phyloP scores from a whole-genome alignment of 2,329 filamentous ascomycete genomes.

The Pseudogymnoascus sp. region DNA sequence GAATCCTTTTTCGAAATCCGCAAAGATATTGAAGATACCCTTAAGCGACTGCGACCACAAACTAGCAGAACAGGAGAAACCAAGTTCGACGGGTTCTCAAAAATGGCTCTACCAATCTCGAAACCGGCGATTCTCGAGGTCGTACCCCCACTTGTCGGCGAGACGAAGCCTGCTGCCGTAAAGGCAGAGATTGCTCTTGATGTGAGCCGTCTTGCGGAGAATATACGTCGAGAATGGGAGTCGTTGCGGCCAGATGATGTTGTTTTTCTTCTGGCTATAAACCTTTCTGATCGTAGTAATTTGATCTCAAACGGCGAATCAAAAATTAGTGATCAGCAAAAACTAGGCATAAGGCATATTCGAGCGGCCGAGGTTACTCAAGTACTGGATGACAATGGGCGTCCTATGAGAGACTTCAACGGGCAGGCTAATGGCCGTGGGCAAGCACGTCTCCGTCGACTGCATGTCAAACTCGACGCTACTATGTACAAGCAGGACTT shows the following conservation, averaged over 20 bases:
- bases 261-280: slow-evolving; percentile 75
- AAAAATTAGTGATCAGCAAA: slow-evolving; percentile 45
- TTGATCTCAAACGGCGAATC: slow-evolving; percentile 45
- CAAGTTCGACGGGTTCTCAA: slow-evolving; percentile 75
- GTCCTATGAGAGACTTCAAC: slow-evolving; percentile 56
- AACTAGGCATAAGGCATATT: slow-evolving; percentile 60
- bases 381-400: slow-evolving; percentile 77
- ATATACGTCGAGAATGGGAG: slow-evolving; percentile 82
- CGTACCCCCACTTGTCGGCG: slow-evolving; percentile 73
- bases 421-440: slow-evolving; percentile 56
- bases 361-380: slow-evolving; percentile 81
- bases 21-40: slow-evolving; percentile 76
- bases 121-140: slow-evolving; percentile 85
- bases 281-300: slow-evolving; percentile 47
- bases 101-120: slow-evolving; percentile 81
- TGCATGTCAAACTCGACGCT: slow-evolving; percentile 77
- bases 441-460: slow-evolving; percentile 54
- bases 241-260: slow-evolving; percentile 78
- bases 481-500: slow-evolving; percentile 71
- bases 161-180: slow-evolving; percentile 74
- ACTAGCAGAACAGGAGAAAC: slow-evolving; percentile 56
- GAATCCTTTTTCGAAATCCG: slow-evolving; percentile 92
- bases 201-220: slow-evolving; percentile 68
- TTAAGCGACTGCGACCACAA: slow-evolving; percentile 72
- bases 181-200: slow-evolving; percentile 81